Evolutionary conservation across 2,329 filamentous ascomycete species (phyloP).

Genomic region (Colletotrichum aenigma): DNA sequence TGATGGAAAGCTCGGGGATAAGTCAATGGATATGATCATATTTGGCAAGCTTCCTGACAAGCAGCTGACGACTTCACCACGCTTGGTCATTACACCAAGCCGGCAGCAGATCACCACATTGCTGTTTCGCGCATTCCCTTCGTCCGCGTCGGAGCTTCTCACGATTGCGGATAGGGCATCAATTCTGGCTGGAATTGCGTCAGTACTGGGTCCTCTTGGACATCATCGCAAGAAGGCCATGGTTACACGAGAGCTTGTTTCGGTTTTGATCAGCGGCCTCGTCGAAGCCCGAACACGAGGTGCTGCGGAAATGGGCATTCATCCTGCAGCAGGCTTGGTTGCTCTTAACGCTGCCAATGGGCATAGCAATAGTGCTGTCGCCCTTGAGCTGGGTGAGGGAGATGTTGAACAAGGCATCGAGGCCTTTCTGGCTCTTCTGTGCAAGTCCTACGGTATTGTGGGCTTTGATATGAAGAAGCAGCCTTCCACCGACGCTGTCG

Average conservation of each 20-base stretch:
- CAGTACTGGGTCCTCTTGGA: conserved; percentile 80
- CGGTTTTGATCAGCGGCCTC: conserved; percentile 80
- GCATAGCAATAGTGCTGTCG: conserved; percentile 54
- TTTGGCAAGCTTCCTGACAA: conserved; percentile 61
- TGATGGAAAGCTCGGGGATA: conserved; percentile 65
- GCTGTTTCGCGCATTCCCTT: conserved; percentile 74
- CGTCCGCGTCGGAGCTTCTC: conserved; percentile 67
- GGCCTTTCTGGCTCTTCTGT: conserved; percentile 63
- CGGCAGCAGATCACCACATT: conserved; percentile 69
- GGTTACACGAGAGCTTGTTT: conserved; percentile 84
- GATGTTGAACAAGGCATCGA: conserved; percentile 72
- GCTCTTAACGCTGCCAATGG: conserved; percentile 65
- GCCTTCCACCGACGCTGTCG: conserved; percentile 25
- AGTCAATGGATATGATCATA: conserved; percentile 68
- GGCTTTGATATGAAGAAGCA: conserved; percentile 44
- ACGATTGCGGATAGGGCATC: conserved; percentile 77
- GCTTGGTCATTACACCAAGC: conserved; percentile 59
- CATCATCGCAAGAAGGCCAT: conserved; percentile 90
- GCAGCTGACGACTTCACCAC: conserved; percentile 54
- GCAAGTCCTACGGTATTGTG: conserved; percentile 69
- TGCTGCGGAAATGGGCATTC: conserved; percentile 94
- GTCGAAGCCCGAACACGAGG: conserved; percentile 91
- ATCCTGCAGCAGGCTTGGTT: conserved; percentile 87
- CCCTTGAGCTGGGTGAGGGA: conserved; percentile 65
- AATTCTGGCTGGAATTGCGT: conserved; percentile 83